A percentile compares a stretch with the other conserved stretches of the same genome.
phyloP scores from a whole-genome alignment of 345 rosid genomes.

The Carallia pectinifolia region DNA sequence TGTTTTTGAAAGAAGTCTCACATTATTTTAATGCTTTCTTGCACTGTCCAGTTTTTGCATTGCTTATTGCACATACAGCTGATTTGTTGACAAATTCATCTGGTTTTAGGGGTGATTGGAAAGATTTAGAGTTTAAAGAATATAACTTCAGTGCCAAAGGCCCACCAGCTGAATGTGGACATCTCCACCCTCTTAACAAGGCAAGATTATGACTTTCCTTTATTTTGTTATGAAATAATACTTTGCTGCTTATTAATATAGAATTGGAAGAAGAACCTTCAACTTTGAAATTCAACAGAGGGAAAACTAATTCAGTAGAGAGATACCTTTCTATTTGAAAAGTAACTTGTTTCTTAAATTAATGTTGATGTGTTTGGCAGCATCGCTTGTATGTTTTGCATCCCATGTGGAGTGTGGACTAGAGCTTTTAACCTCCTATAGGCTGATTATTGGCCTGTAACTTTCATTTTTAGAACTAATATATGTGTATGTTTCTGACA shows the following conservation, averaged over 20 bases:
- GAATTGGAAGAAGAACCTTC: not conserved
- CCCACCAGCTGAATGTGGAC: slow-evolving; percentile 77
- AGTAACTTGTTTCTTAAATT: not conserved
- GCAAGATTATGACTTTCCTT: slow-evolving; percentile 32
- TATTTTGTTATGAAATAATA: slow-evolving; percentile 3
- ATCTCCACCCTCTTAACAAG: slow-evolving; percentile 94
- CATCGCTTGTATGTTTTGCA: not conserved
- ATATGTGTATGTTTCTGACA: not conserved
- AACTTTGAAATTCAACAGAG: not conserved
- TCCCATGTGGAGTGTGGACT: not conserved
- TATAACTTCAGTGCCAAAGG: slow-evolving; percentile 92
- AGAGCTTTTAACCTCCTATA: not conserved
- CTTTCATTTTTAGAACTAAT: not conserved
- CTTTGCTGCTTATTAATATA: not conserved
- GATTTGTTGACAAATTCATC: slow-evolving; percentile 17
- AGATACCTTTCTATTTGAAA: not conserved
- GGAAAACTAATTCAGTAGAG: not conserved
- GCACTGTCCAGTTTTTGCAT: not conserved
- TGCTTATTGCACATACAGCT: not conserved
- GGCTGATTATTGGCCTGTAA: not conserved
- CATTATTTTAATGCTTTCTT: too few species aligned
- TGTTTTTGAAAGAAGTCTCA: not conserved
- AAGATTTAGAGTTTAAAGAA: slow-evolving; percentile 80
- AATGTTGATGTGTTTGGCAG: not conserved
- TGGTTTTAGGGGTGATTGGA: slow-evolving; percentile 76